Conservation (phyloP, 2,329 filamentous ascomycete genomes). For the Trichophyton simii region DNA sequence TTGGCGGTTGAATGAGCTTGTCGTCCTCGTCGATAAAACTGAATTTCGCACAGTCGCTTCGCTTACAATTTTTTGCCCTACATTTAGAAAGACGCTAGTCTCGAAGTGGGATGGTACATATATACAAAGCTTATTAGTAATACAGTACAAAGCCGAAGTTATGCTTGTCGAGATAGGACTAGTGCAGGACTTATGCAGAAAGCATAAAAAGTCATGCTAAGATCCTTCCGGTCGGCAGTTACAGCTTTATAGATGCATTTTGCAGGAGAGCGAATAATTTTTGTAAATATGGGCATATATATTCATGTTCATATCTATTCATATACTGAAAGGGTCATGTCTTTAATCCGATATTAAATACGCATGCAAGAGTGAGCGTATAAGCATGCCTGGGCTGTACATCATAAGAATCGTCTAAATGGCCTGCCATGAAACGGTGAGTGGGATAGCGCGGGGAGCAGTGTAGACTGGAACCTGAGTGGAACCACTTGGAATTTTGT, state of each 20-base stretch:
- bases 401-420: neutral
- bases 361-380: too few relatives aligned
- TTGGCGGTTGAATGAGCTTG: conserved; percentile 29
- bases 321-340: neutral
- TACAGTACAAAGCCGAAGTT: neutral
- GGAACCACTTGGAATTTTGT: conserved; percentile 20
- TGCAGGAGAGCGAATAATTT: neutral
- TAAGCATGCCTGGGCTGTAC: neutral
- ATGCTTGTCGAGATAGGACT: neutral
- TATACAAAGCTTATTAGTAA: neutral
- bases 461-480: conserved; percentile 23
- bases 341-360: too few relatives aligned
- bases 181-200: neutral
- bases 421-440: conserved; percentile 21
- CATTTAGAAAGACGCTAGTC: conserved; percentile 23
- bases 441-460: conserved; percentile 15
- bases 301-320: neutral
- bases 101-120: conserved; percentile 13
- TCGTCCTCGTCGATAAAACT: conserved; percentile 23
- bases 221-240: neutral
- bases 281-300: neutral
- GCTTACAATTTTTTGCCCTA: conserved; percentile 32
- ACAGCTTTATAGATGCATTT: too few relatives aligned
- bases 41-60: conserved; percentile 36
- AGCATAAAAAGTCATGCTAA: neutral